Conservation (phyloP, 805 yeast species). For the Saccharomycopsis guyanensis region DNA sequence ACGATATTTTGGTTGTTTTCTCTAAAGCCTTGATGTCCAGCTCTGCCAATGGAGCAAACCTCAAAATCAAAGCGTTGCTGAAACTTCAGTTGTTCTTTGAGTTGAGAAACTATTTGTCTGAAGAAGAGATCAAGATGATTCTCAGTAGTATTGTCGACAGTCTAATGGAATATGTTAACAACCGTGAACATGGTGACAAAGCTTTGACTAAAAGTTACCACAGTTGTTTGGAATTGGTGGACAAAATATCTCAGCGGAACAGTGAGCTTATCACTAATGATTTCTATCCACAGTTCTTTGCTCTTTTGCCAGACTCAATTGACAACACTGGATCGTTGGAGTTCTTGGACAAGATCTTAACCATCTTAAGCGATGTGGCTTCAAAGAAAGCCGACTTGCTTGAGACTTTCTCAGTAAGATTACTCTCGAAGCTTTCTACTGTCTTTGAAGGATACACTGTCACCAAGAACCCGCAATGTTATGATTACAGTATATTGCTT, state of each 20-base stretch:
- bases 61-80: slow-evolving; percentile 57
- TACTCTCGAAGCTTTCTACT: slow-evolving; percentile 28
- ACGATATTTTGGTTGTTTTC: slow-evolving; percentile 57
- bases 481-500: slow-evolving; percentile 9
- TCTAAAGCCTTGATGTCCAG: slow-evolving; percentile 65
- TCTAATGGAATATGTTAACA: slow-evolving; percentile 35
- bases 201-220: slow-evolving; percentile 8
- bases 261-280: slow-evolving; percentile 14
- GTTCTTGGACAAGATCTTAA: slow-evolving; percentile 5
- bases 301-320: slow-evolving; percentile 6
- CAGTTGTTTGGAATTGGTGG: slow-evolving; percentile 5
- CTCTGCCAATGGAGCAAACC: slow-evolving; percentile 59
- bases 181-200: neutral
- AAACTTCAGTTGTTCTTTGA: slow-evolving; percentile 53
- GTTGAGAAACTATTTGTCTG: slow-evolving; percentile 40
- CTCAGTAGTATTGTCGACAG: slow-evolving; percentile 61
- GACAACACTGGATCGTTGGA: neutral
- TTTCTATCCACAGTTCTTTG: slow-evolving; percentile 16
- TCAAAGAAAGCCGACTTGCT: slow-evolving; percentile 30
- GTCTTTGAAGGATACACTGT: slow-evolving; percentile 14
- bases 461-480: neutral
- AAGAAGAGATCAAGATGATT: slow-evolving; percentile 52
- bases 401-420: slow-evolving; percentile 33
- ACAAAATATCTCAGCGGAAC: slow-evolving; percentile 6
- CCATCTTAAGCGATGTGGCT: slow-evolving; percentile 27